Evolutionary conservation across 179 eudicot species (phyloP).

Genomic region (Beta lomatogona): DNA sequence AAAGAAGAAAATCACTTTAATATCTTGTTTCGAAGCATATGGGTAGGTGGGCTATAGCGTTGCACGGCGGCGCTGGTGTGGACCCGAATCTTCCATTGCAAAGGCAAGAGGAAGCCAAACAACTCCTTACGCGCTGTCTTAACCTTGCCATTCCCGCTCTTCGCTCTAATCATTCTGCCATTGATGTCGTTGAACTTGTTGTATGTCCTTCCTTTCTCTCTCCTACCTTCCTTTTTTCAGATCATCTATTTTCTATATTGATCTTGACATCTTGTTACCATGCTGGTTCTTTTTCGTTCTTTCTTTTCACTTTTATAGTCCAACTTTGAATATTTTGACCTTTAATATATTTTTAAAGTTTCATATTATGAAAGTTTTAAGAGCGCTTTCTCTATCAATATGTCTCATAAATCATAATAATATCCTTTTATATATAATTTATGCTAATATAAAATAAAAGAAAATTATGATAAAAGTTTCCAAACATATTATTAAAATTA

Average conservation of each 20-base stretch:
- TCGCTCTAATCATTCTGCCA: conserved; percentile 56
- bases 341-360: no score
- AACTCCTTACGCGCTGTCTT: conserved; percentile 68
- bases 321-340: no score
- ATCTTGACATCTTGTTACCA: background rate
- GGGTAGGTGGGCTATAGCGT: conserved; percentile 89
- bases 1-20: no score
- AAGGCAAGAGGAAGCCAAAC: conserved; percentile 74
- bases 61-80: conserved; percentile 94
- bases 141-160: conserved; percentile 72
- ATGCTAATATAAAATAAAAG: no score
- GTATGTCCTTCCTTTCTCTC: conserved; percentile 36
- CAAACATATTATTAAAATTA: no score
- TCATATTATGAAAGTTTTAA: no score
- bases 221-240: background rate
- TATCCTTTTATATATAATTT: no score
- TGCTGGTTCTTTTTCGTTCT: background rate
- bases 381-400: no score
- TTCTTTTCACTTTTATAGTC: no score
- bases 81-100: conserved; percentile 73
- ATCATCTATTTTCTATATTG: no score
- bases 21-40: conserved; percentile 12
- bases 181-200: conserved; percentile 87
- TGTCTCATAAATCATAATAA: no score
- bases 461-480: no score